These are phyloP conservation scores for Macrolepiota fuliginosa DNA, from an alignment of 768 basidiomycete genomes.

Conservation along the genomic window DNA sequence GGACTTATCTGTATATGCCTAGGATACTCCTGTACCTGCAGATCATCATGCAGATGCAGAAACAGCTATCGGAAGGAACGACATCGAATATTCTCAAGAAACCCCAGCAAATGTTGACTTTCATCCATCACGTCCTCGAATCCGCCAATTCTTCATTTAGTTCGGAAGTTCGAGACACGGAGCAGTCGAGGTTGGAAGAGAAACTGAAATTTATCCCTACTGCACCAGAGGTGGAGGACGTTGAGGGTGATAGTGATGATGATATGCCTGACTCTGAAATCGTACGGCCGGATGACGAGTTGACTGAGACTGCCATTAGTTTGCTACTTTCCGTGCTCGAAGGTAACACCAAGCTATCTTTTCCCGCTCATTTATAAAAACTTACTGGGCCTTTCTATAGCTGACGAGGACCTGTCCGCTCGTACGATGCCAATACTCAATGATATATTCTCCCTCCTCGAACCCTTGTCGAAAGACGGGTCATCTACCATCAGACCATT, in stretches of 20 bases:
- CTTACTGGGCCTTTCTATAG: constrained; percentile 22
- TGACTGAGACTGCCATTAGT: constrained; percentile 76
- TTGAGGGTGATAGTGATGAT: constrained; percentile 56
- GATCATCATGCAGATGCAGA: constrained; percentile 79
- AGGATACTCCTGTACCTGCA: constrained; percentile 77
- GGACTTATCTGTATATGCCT: background rate
- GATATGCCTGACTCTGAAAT: constrained; percentile 42
- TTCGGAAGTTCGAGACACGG: constrained; percentile 19
- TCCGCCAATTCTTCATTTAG: constrained; percentile 29
- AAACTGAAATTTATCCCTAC: constrained; percentile 28
- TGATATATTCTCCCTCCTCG: constrained; percentile 67
- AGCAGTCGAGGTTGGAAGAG: constrained; percentile 11
- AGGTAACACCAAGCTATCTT: constrained; percentile 45
- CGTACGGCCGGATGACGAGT: constrained; percentile 51
- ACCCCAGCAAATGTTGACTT: constrained; percentile 74
- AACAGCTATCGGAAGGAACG: constrained; percentile 54
- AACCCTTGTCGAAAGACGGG: constrained; percentile 47
- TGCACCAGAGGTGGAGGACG: constrained; percentile 34
- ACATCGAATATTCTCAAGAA: constrained; percentile 57
- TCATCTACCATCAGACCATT: constrained; percentile 50
- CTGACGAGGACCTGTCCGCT: constrained; percentile 60
- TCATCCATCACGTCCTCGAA: constrained; percentile 77
- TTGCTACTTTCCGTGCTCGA: constrained; percentile 83
- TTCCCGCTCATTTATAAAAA: background rate
- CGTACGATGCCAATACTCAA: constrained; percentile 61